phyloP scores from a whole-genome alignment of 2,329 filamentous ascomycete genomes.

The Botrytis paeoniae region DNA sequence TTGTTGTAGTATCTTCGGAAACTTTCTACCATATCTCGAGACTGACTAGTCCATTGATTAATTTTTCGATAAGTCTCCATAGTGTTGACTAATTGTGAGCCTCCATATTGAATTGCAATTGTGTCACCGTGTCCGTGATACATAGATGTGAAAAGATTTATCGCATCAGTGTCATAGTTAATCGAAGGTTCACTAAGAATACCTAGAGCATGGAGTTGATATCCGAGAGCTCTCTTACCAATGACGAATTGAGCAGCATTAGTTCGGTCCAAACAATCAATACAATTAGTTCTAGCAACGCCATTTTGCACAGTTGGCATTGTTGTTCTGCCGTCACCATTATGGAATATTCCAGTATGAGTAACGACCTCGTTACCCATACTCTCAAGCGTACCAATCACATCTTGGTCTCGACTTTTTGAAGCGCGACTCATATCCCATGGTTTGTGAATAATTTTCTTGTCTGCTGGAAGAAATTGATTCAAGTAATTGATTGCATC shows the following conservation, averaged over 20 bases:
- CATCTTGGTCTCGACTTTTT: slow-evolving; percentile 87
- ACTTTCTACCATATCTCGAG: slow-evolving; percentile 97
- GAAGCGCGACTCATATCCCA: slow-evolving; percentile 98
- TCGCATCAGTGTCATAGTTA: slow-evolving; percentile 91
- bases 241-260: slow-evolving; percentile 98
- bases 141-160: slow-evolving; percentile 97
- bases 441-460: slow-evolving; percentile 88
- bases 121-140: slow-evolving; percentile 97
- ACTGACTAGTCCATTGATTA: slow-evolving; percentile 97
- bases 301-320: slow-evolving; percentile 79
- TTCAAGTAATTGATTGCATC: slow-evolving; percentile 89
- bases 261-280: slow-evolving; percentile 94
- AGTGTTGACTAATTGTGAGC: slow-evolving; percentile 95
- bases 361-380: slow-evolving; percentile 86
- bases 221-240: slow-evolving; percentile 86
- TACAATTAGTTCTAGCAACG: slow-evolving; percentile 92
- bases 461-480: slow-evolving; percentile 79
- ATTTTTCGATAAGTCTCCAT: slow-evolving; percentile 99
- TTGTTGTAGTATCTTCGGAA: slow-evolving; percentile 99
- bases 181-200: slow-evolving; percentile 76
- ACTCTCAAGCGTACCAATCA: slow-evolving; percentile 84
- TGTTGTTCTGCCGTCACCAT: slow-evolving; percentile 69
- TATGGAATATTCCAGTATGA: slow-evolving; percentile 91
- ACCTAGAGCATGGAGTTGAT: slow-evolving; percentile 88
- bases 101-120: slow-evolving; percentile 95